Conservation (phyloP, 2,329 filamentous ascomycete genomes). For the Xylariales sp. region DNA sequence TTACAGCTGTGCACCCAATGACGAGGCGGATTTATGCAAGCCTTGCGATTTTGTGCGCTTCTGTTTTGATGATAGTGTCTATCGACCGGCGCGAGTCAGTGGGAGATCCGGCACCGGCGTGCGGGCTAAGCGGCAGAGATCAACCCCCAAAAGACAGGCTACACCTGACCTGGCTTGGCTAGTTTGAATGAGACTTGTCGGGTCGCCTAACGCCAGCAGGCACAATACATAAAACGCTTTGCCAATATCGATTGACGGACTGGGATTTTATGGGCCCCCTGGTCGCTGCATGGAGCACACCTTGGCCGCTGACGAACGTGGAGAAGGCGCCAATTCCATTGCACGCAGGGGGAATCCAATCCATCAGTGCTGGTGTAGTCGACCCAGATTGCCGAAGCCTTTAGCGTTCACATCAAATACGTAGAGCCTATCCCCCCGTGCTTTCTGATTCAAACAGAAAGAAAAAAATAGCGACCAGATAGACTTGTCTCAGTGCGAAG, state of each 20-base stretch:
- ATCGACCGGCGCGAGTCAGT: constrained; percentile 11
- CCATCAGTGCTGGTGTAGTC: constrained; percentile 1
- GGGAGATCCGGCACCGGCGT: constrained; percentile 10
- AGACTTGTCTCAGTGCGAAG: too few species aligned
- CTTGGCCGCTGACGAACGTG: not conserved
- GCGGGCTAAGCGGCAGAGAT: constrained; percentile 9
- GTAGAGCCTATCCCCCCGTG: too few species aligned
- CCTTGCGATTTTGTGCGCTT: too few species aligned
- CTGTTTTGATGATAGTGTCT: too few species aligned
- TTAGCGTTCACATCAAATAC: constrained; percentile 6
- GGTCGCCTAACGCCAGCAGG: constrained; percentile 2
- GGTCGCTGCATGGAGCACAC: not conserved
- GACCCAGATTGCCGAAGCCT: constrained; percentile 9
- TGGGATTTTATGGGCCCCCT: not conserved
- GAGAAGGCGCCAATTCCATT: constrained; percentile 6
- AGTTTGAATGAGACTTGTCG: constrained; percentile 1
- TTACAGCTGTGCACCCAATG: too few species aligned
- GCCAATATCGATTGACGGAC: constrained; percentile 1
- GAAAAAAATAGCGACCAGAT: too few species aligned
- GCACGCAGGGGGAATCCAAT: constrained; percentile 6
- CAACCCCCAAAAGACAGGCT: constrained; percentile 8
- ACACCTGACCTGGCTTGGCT: constrained; percentile 2
- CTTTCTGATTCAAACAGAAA: too few species aligned
- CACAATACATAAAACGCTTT: constrained; percentile 2
- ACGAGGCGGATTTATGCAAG: constrained; percentile 1